Percentiles rank a stretch among this genome's conserved stretches.
These are phyloP conservation scores for Botryotinia globosa DNA, from an alignment of 2,329 filamentous ascomycete genomes.

Conservation along the genomic window DNA sequence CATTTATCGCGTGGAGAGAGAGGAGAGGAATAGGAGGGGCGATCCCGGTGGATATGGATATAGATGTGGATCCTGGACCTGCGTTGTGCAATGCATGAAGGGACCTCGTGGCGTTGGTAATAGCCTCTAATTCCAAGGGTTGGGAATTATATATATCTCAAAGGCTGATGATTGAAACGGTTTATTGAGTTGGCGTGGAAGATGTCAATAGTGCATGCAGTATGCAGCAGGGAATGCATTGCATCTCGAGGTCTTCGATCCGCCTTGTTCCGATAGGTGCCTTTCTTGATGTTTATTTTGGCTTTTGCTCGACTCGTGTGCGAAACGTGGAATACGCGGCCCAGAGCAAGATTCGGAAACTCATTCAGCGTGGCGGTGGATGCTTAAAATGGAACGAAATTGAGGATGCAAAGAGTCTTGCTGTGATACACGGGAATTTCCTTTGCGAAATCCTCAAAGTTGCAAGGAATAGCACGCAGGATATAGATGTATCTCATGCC, in stretches of 20 bases:
- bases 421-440: not conserved
- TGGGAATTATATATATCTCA: not conserved
- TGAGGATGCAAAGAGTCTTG: not conserved
- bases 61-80: constrained; percentile 5
- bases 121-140: not conserved
- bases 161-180: not conserved
- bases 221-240: not conserved
- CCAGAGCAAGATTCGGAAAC: not conserved
- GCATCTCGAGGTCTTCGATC: not conserved
- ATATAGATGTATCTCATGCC: not conserved
- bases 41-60: not conserved
- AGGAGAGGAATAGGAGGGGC: not conserved
- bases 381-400: not conserved
- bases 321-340: not conserved
- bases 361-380: not conserved
- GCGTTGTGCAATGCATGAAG: not conserved
- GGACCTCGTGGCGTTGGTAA: not conserved
- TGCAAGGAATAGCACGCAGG: not conserved
- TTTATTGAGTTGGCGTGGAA: not conserved
- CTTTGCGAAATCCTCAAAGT: not conserved
- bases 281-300: not conserved
- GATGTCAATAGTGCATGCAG: not conserved
- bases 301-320: not conserved
- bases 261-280: not conserved
- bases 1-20: not conserved